Conservation (phyloP, 257 asterid species). For the Apocynum venetum region DNA sequence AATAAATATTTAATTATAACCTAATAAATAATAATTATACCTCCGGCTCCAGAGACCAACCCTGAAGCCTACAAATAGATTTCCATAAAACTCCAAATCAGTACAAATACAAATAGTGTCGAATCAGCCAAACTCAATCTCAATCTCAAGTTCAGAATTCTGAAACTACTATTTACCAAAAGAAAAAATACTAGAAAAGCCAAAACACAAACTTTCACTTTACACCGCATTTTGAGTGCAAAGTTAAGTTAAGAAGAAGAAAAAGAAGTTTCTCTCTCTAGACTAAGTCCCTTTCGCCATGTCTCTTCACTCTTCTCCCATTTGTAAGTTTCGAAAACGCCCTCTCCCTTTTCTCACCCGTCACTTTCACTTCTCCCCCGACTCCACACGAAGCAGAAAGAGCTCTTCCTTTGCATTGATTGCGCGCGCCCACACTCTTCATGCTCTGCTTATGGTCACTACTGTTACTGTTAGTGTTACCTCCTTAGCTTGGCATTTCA, state of each 20-base stretch:
- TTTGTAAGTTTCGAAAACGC: slow-evolving; percentile 7
- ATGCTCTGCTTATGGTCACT: not conserved
- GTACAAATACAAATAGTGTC: too few relatives aligned
- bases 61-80: too few relatives aligned
- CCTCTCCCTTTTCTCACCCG: not conserved
- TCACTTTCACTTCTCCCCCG: not conserved
- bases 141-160: not conserved
- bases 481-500: slow-evolving; percentile 7
- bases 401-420: slow-evolving; percentile 9
- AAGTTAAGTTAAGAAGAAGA: not conserved
- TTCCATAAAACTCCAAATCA: too few relatives aligned
- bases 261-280: not conserved
- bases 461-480: not conserved
- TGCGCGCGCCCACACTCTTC: slow-evolving; percentile 6
- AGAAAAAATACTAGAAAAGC: not conserved
- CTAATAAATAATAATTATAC: too few relatives aligned
- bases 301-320: not conserved
- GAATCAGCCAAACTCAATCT: not conserved
- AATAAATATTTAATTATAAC: too few relatives aligned
- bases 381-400: not conserved
- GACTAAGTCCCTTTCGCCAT: not conserved
- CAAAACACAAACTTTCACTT: not conserved
- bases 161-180: not conserved
- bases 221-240: not conserved
- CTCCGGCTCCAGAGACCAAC: too few relatives aligned